Base-by-base conservation (phyloP, 768 basidiomycete genomes). In the Pleurotus giganteus region DNA sequence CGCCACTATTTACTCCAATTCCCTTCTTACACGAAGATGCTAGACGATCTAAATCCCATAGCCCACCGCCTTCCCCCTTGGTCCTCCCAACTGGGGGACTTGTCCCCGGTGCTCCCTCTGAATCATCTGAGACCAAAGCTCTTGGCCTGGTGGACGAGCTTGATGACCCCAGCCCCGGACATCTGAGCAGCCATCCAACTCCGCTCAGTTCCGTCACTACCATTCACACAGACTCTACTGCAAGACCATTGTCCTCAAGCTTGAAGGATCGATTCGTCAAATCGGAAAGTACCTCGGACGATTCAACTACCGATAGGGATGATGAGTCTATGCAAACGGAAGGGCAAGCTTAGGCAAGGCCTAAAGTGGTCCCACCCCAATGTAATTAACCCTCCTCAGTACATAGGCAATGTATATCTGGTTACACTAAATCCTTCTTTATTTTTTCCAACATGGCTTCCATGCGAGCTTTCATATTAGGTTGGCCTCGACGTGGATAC, bases 1-100 rank as follows among this genome's bases (percentile, higher is more conserved):
- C 91, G 9, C 91, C 91, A 3, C 74, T 94, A 50, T 94, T 93
- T 70, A 90, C 89, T 2, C 91, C 91, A 3, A 93, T 94, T 56
- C 83, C 91, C 4, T 94, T 94, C 78, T 72, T 92, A 23, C 91
- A 93, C 63, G 83, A 86, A 47, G 90, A 92, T 66, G 86, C 89
- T 17, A 81, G 91, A 54, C 81, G 88, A 51, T 89, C 89, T 34
- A 84, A 84, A 63, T 91, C 88, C 19, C 85, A 79, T 56, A 91
- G 88, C 61, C 90, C 89, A 13, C 88, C 88, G 23, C 86, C 88
- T 24, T 89, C 88, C 24, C 89, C 90, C 6, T 69, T 91, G 37
- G 69, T 77, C 17, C 75, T 91, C 29, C 66, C 68, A 26, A 67
- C 74, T 1, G 70, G 71, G 21, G 72, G 71, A 17, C 57, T 67